Percentiles rank a stretch among this genome's conserved stretches.
Conservation (phyloP, 805 yeast species). For the Grigorovia humatica region DNA sequence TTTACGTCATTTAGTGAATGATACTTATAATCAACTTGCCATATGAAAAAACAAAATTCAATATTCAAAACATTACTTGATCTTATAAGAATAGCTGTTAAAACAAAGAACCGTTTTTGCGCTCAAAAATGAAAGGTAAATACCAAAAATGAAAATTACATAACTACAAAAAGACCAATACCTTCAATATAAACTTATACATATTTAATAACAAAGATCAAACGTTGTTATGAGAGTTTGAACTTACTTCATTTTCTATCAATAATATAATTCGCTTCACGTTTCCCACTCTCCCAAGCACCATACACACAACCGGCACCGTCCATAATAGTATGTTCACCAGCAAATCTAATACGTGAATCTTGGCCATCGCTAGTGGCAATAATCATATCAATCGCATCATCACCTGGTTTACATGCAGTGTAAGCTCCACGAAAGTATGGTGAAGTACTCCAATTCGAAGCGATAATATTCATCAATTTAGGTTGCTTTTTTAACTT, state of each 20-base stretch:
- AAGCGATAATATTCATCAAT: slow-evolving; percentile 36
- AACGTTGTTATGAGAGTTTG: no score
- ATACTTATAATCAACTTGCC: no score
- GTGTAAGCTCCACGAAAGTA: slow-evolving; percentile 75
- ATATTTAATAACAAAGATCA: not conserved
- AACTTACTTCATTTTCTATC: slow-evolving; percentile 2
- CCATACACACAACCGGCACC: slow-evolving; percentile 93
- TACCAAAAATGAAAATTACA: no score
- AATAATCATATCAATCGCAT: slow-evolving; percentile 50
- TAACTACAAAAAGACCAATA: not conserved
- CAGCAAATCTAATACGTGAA: slow-evolving; percentile 63
- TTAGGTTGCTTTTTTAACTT: slow-evolving; percentile 16
- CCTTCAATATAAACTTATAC: not conserved
- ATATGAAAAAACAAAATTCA: no score
- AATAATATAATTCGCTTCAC: slow-evolving; percentile 40
- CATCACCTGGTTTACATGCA: slow-evolving; percentile 59
- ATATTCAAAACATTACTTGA: no score
- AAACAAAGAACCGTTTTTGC: no score
- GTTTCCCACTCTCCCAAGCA: slow-evolving; percentile 66
- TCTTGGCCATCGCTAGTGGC: slow-evolving; percentile 53
- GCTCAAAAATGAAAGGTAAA: no score
- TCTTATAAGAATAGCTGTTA: no score
- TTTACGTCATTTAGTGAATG: slow-evolving; percentile 7
- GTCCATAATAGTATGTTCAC: slow-evolving; percentile 78
- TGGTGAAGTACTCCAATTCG: slow-evolving; percentile 76